Base-by-base conservation (phyloP, 202 grass and related monocot genomes). In the Cymbopogon flexuosus region DNA sequence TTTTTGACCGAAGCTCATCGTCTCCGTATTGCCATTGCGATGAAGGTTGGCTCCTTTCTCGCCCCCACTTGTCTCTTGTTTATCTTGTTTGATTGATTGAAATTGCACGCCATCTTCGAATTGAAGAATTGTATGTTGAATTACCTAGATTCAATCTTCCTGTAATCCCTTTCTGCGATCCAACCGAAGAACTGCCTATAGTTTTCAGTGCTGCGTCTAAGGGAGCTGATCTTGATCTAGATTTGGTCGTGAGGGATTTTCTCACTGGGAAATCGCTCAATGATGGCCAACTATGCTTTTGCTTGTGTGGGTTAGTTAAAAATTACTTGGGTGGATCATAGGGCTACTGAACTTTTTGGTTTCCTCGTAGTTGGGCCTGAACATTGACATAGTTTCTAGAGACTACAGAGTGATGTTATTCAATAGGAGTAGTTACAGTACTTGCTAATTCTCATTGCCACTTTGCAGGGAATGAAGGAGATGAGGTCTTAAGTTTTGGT, bases 381-480 rank as follows among this genome's bases (percentile, higher is more conserved):
- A 52, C 16, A n/a, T 65, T 35, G 2, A 54, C 6, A 11, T 36
- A 52, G n/a, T 79, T 19, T 27, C 23, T 27, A 24, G 16, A 24
- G 3, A 65, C 30, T 65, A 1, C 13, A 41, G 3, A 3, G 0
- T 42, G 15, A 52, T 15, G 12, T n/a, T 39, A 39, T 15, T 41
- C 27, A 40, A 82, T 52, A 51, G 47, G 47, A 51, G 47, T 51
- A 3, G 27, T 8, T 22, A 23, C 15, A 41, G 8, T 76, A 62
- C 29, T 54, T 60, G 29, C 75, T 80, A 72, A 45, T 23, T 62
- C 34, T 64, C 34, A 49, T 11, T 75, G 23, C 12, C 13, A 36
- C 79, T 40, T 56, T 70, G 9, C 67, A 90, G 85, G 72, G 21
- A 84, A 81, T 23, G 6, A 73, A 62, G 29, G 68, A 43, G 39